Evolutionary conservation across 2,329 filamentous ascomycete genomes (phyloP).

Genomic region (Fusarium secorum): DNA sequence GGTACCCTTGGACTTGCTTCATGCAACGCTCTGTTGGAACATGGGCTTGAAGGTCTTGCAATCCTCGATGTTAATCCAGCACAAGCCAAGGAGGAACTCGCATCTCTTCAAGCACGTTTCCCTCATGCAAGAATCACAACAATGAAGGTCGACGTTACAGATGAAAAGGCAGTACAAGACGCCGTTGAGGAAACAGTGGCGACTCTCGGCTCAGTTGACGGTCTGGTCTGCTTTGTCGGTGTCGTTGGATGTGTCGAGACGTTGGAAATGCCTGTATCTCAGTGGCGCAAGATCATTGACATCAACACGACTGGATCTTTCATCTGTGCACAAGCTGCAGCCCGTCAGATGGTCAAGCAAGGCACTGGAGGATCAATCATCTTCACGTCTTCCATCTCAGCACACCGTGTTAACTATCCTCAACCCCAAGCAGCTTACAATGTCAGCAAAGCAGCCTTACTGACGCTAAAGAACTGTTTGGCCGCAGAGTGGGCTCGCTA

Average conservation of each 20-base stretch:
- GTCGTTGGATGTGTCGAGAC: background rate
- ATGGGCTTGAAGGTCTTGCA: background rate
- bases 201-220: background rate
- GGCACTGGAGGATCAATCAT: background rate
- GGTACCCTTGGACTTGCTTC: background rate
- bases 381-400: background rate
- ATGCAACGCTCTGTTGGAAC: background rate
- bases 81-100: background rate
- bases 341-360: background rate
- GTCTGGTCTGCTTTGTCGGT: background rate
- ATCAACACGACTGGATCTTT: background rate
- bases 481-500: background rate
- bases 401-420: background rate
- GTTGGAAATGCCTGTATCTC: background rate
- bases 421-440: background rate
- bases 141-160: background rate
- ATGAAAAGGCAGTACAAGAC: background rate
- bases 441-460: background rate
- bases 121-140: fast-evolving
- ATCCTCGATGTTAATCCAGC: background rate
- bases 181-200: background rate
- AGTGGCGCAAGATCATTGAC: background rate
- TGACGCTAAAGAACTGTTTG: background rate
- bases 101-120: background rate
- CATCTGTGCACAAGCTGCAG: background rate